A percentile compares a stretch with the other conserved stretches of the same genome.
phyloP scores from a whole-genome alignment of 2,329 filamentous ascomycete species.

The Alternaria consortialis region DNA sequence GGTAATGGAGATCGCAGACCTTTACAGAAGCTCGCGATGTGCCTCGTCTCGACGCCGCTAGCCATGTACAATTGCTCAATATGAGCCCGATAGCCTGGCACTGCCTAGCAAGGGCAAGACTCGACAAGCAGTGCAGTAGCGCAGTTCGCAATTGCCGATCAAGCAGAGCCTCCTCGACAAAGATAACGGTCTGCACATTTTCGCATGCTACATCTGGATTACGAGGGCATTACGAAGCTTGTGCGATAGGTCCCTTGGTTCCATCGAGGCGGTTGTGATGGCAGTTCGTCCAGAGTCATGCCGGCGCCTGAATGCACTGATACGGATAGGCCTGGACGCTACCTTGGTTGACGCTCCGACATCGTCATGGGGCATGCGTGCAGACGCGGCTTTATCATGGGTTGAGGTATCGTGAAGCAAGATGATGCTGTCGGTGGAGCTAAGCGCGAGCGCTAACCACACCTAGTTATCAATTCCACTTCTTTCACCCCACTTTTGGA shows the following conservation, averaged over 20 bases:
- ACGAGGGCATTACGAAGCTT: background rate
- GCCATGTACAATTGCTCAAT: background rate
- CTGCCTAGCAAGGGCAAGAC: background rate
- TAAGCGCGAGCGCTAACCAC: slow-evolving; percentile 9
- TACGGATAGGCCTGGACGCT: slow-evolving; percentile 6
- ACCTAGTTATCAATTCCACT: slow-evolving; percentile 25
- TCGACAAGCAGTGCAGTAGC: slow-evolving; percentile 11
- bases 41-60: slow-evolving; percentile 5
- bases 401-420: slow-evolving; percentile 28
- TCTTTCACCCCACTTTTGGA: slow-evolving; percentile 19
- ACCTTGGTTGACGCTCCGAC: slow-evolving; percentile 13
- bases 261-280: background rate
- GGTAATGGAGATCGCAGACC: background rate
- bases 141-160: slow-evolving; percentile 1
- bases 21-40: background rate
- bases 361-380: slow-evolving; percentile 21
- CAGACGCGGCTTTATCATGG: slow-evolving; percentile 36
- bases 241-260: slow-evolving; percentile 1
- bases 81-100: background rate
- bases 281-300: slow-evolving; percentile 1
- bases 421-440: slow-evolving; percentile 30
- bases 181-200: slow-evolving; percentile 1
- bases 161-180: slow-evolving; percentile 11
- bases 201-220: background rate
- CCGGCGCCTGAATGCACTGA: background rate